Evolutionary conservation across 345 rosid species (phyloP).

Genomic region (Crucihimalaya himalaica): DNA sequence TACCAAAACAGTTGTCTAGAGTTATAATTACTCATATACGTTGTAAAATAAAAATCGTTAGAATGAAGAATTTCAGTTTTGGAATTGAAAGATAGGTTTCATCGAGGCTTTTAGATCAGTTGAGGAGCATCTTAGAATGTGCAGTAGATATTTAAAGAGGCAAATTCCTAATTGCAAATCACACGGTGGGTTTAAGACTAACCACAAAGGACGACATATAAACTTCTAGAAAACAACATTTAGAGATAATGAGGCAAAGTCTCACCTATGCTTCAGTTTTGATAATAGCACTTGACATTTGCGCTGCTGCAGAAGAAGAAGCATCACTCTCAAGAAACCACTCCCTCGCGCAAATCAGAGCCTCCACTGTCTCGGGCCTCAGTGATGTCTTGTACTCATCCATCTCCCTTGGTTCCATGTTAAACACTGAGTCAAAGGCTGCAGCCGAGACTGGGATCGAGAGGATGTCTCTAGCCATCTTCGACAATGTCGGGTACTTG

Average conservation of each 20-base stretch:
- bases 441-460: constrained; percentile 63
- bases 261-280: constrained; percentile 58
- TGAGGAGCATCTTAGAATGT: background rate
- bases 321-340: constrained; percentile 61
- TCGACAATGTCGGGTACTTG: constrained; percentile 79
- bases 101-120: background rate
- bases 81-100: background rate
- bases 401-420: constrained; percentile 55
- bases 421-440: constrained; percentile 57
- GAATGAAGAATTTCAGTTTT: background rate
- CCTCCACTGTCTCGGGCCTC: constrained; percentile 87
- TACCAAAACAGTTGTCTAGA: background rate
- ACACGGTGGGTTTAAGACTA: constrained; percentile 5
- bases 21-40: background rate
- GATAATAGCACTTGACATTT: constrained; percentile 48
- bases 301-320: constrained; percentile 30
- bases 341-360: constrained; percentile 84
- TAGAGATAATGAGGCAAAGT: constrained; percentile 15
- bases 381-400: constrained; percentile 71
- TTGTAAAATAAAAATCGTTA: background rate
- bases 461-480: constrained; percentile 88
- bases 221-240: constrained; percentile 12
- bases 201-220: constrained; percentile 2
- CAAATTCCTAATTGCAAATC: constrained; percentile 18
- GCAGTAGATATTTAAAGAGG: background rate